phyloP scores from a whole-genome alignment of 228 moss, liverwort and hornwort species.

The Sphagnum fallax region DNA sequence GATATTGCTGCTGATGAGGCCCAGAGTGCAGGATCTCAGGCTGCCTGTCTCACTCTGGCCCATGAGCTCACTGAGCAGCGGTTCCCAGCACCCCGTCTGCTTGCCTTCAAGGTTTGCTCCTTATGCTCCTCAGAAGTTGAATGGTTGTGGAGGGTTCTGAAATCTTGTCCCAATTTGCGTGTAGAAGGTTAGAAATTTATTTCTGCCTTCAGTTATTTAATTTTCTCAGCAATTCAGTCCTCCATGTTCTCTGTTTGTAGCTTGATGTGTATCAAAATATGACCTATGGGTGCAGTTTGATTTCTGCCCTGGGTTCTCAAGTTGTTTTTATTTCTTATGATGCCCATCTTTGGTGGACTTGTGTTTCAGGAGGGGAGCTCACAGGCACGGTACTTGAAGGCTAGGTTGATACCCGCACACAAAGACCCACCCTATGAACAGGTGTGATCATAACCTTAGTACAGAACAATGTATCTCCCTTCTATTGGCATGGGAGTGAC shows the following conservation, averaged over 20 bases:
- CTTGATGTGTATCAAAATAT: neutral
- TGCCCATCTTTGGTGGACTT: neutral
- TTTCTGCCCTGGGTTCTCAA: neutral
- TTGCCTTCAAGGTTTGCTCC: constrained; percentile 74
- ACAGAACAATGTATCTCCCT: neutral
- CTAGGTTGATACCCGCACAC: constrained; percentile 89
- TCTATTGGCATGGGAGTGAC: neutral
- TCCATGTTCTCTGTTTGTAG: neutral
- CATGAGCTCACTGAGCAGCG: constrained; percentile 94
- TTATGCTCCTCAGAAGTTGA: neutral
- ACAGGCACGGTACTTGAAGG: constrained; percentile 87
- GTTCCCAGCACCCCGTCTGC: constrained; percentile 86
- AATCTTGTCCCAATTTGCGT: too few relatives aligned
- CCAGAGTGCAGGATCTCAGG: constrained; percentile 64
- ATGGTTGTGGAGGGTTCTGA: too few relatives aligned
- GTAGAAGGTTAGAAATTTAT: too few relatives aligned
- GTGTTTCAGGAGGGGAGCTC: constrained; percentile 81
- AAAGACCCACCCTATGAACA: constrained; percentile 94
- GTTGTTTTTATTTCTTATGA: too few relatives aligned
- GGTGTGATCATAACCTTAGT: constrained; percentile 23
- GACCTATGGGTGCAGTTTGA: neutral
- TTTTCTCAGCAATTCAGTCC: neutral
- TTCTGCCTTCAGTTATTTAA: neutral
- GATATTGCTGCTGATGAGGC: constrained; percentile 75
- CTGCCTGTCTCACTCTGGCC: constrained; percentile 87